Base-by-base conservation (phyloP, 345 rosid species). In the Ceriops zippeliana region DNA sequence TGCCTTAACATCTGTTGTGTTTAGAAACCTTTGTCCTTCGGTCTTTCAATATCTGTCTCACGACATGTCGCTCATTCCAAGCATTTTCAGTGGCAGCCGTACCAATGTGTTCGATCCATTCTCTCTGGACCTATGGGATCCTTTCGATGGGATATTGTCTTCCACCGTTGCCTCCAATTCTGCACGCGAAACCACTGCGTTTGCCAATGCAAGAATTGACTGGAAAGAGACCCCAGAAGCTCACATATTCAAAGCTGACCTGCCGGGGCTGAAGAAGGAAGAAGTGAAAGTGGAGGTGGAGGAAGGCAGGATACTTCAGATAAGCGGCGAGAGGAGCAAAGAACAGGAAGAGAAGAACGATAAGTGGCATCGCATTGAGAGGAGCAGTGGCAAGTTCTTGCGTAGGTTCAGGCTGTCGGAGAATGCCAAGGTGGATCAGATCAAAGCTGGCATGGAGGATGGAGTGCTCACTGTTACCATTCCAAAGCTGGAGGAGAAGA, bases 191-290 rank as follows among this genome's bases (percentile, higher is more conserved):
- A n/a, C 68, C 15, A 58, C 79, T 22, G 60, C 68, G 16, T 52
- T 76, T 17, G 65, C 49, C n/a, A 62, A 56, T 1, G 52, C 75
- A 4, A 71, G 65, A 57, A 61, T 71, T 27, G 75, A 76, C 38
- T 71, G 79, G 79, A 76, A 71, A 7, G 79, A 76, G 60, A 71
- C 79, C 1, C 71, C 75, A 17, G 75, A 56, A 47, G 72, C 72
- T 26, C 72, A 71, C 69, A n/a, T 76, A 6, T 76, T 76, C 75
- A 71, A 67, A 61, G 75, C 72, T 8, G 79, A 71, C 54, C 46
- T 75, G 8, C 78, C 70, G 0, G 70, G 70, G 20, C 21, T 69
- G 59, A 63, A 58, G 78, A 74, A 74, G 52, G 70, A 69, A 13
- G 78, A 69, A 52, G 73, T 69, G 46, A 74, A 69, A 28, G 78